Percentiles rank a stretch among this genome's conserved stretches.
These are phyloP conservation scores for Haplosporangium sp. DNA, from an alignment of 371 early-diverging fungal genomes.

Conservation along the genomic window DNA sequence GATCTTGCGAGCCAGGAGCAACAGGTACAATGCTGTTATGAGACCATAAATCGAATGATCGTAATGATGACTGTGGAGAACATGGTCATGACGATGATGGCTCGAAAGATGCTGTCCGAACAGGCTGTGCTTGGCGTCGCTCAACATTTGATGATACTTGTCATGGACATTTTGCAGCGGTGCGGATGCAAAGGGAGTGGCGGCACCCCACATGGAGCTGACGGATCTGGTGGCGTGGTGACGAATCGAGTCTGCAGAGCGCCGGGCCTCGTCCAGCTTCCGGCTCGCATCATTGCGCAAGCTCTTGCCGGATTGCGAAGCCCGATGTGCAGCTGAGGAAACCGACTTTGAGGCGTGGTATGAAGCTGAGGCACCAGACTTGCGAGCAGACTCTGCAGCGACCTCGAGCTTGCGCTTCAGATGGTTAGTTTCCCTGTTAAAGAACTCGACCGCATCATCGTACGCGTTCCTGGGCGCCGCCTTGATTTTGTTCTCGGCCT, in stretches of 20 bases:
- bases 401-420: conserved; percentile 29
- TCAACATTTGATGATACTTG: conserved; percentile 26
- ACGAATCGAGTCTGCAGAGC: conserved; percentile 14
- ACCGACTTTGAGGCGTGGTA: conserved; percentile 21
- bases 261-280: conserved; percentile 22
- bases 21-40: conserved; percentile 29
- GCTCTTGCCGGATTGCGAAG: conserved; percentile 10
- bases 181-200: conserved; percentile 25
- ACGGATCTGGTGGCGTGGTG: conserved; percentile 19
- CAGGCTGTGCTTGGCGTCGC: conserved; percentile 14
- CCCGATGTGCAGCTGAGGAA: conserved; percentile 16
- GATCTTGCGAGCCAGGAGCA: conserved; percentile 33
- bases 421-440: conserved; percentile 23
- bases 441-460: conserved; percentile 26
- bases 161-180: conserved; percentile 26
- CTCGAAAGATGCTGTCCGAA: conserved; percentile 12
- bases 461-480: conserved; percentile 29
- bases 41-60: conserved; percentile 32
- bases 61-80: not conserved
- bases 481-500: conserved; percentile 33
- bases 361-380: conserved; percentile 35
- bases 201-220: conserved; percentile 41
- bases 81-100: not conserved
- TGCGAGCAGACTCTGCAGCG: conserved; percentile 22
- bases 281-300: conserved; percentile 28